Evolutionary conservation across 805 yeast genomes (phyloP).

Genomic region (Suhomyces emberorum): DNA sequence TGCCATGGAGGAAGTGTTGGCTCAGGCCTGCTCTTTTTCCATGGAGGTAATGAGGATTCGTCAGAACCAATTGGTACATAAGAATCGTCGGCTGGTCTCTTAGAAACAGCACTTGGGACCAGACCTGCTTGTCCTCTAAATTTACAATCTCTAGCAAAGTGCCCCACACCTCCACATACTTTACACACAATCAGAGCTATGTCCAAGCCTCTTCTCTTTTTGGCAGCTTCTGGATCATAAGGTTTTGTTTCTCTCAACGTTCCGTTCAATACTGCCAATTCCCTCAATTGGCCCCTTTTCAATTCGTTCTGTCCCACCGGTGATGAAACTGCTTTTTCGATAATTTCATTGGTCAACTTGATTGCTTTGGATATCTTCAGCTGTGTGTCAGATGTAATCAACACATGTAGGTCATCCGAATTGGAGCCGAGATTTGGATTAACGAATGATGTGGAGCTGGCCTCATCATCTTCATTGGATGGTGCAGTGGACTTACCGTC

Average conservation of each 20-base stretch:
- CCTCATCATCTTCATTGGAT: slow-evolving; percentile 42
- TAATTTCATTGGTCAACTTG: slow-evolving; percentile 66
- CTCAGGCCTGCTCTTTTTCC: slow-evolving; percentile 24
- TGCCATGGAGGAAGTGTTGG: slow-evolving; percentile 22
- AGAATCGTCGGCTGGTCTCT: background rate
- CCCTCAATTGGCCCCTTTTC: slow-evolving; percentile 86
- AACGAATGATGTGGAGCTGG: slow-evolving; percentile 17
- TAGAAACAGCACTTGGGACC: background rate
- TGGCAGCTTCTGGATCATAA: slow-evolving; percentile 40
- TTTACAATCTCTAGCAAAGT: slow-evolving; percentile 83
- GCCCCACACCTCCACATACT: slow-evolving; percentile 80
- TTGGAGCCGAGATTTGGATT: slow-evolving; percentile 21
- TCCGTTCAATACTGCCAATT: slow-evolving; percentile 91
- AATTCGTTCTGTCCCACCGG: slow-evolving; percentile 94
- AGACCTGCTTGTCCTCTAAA: slow-evolving; percentile 17
- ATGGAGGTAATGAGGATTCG: slow-evolving; percentile 19
- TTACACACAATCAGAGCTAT: slow-evolving; percentile 61
- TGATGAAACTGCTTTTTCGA: slow-evolving; percentile 78
- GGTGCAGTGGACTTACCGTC: slow-evolving; percentile 68
- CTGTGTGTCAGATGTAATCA: slow-evolving; percentile 78
- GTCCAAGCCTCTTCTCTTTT: slow-evolving; percentile 40
- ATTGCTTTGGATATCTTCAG: slow-evolving; percentile 76
- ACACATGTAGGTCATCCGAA: slow-evolving; percentile 80
- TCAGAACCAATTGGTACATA: background rate
- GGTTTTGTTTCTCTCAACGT: slow-evolving; percentile 81